phyloP scores from a whole-genome alignment of 352 stramenopile species.

The Lagenidium giganteum region DNA sequence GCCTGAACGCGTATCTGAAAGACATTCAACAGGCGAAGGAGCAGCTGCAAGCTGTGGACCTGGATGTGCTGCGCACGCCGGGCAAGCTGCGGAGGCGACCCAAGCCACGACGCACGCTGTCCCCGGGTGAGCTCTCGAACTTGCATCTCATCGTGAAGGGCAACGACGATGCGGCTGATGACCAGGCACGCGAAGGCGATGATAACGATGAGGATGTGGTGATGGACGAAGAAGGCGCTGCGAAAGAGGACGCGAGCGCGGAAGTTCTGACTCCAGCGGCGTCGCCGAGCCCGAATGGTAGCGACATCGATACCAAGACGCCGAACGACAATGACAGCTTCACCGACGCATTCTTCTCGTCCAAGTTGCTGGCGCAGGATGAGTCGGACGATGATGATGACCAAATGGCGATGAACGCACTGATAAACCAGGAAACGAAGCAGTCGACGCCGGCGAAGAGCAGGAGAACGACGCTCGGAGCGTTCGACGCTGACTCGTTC shows the following conservation, averaged over 20 bases:
- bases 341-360: constrained; percentile 42
- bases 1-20: not conserved
- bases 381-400: constrained; percentile 14
- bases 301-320: not conserved
- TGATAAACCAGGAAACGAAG: no score
- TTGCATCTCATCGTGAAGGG: no score
- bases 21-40: constrained; percentile 3
- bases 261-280: not conserved
- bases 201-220: not conserved
- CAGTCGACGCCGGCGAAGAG: not conserved
- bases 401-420: no score
- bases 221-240: constrained; percentile 4
- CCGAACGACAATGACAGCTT: constrained; percentile 36
- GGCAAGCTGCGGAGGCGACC: constrained; percentile 5
- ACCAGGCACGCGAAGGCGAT: not conserved
- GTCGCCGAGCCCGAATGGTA: no score
- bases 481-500: constrained; percentile 33
- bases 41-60: not conserved
- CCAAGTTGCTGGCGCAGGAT: constrained; percentile 31
- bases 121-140: no score
- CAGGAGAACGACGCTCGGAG: constrained; percentile 39
- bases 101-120: no score
- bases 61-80: constrained; percentile 4
- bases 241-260: constrained; percentile 9
- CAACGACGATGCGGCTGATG: constrained; percentile 3